Evolutionary conservation across 2,329 filamentous ascomycete species (phyloP).

Genomic region (Xylaria arbuscula): DNA sequence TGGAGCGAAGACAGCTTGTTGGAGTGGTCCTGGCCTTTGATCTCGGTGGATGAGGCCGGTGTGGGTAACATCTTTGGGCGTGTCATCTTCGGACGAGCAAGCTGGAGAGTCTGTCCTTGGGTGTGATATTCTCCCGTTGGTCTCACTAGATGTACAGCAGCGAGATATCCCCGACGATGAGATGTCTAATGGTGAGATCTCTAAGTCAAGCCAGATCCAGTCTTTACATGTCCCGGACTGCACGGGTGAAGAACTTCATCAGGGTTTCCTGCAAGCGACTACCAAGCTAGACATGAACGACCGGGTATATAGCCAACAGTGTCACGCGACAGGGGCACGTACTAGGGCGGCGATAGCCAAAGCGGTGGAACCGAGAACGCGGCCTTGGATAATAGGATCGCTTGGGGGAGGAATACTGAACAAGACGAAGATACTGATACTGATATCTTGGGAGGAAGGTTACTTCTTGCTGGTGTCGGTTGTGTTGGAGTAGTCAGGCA

Average conservation of each 20-base stretch:
- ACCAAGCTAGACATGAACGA: conserved; percentile 10
- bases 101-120: neutral
- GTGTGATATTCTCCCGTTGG: neutral
- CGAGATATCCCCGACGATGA: conserved; percentile 1
- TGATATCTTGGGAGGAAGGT: neutral
- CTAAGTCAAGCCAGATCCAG: conserved; percentile 19
- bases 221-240: neutral
- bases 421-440: neutral
- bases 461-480: neutral
- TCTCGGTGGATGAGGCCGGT: conserved; percentile 82
- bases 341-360: conserved; percentile 20
- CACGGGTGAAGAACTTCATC: neutral
- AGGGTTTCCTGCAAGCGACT: neutral
- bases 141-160: conserved; percentile 6
- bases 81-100: conserved; percentile 64
- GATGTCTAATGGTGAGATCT: conserved; percentile 10
- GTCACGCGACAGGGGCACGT: conserved; percentile 39
- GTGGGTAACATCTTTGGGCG: conserved; percentile 76
- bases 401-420: neutral
- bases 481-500: neutral
- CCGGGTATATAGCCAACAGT: conserved; percentile 11
- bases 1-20: conserved; percentile 71
- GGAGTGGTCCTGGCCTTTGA: conserved; percentile 76
- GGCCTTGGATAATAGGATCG: conserved; percentile 20
- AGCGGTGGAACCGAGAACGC: conserved; percentile 29